Base-by-base conservation (phyloP, 2,329 filamentous ascomycete genomes). In the Scleromitrula shiraiana region DNA sequence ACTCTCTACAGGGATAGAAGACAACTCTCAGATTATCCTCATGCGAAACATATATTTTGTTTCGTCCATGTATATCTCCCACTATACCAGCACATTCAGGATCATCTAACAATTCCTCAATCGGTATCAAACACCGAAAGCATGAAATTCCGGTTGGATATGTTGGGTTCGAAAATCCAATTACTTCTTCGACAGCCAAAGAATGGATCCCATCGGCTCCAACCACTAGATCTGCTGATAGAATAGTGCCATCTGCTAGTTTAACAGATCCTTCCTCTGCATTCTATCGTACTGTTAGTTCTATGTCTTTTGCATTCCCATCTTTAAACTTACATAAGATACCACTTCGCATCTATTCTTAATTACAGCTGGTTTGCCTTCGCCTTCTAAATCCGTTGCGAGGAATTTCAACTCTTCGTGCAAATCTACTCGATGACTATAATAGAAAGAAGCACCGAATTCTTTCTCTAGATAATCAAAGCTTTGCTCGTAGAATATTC, bases 171-270 rank as follows among this genome's bases (percentile, higher is more conserved):
- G 44, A 19, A 32, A 37, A 29, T 10, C 40, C 40, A 2, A 19
- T 12, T 2, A 49, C 10, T 33, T 22, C 22, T 32, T 33, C 26
- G 6, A 38, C 39, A 6, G 40, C 46, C 4, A 17, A 4, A 12
- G 48, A 49, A 48, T 54, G 52, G 4, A 78, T 72, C 0, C 77
- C 77, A 52, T 80, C 77, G 0, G 76, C 76, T 3, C 75, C 76
- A 3, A 80, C 53, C 2, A 80, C 56, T 0, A 80, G 49, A 51
- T 80, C 76, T 4, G 70, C 72, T 1, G 65, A 53, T 5, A 73
- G 55, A 2, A 55, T 57, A 0, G 66, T 62, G 0, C 75, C 76
- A 27, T 70, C 65, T 1, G 69, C 68, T 2, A 78, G 66, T 1
- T 63, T 69, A 2, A 79, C 56, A 0, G 60, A 68, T 2, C 67